Base-by-base conservation (phyloP, 2,329 filamentous ascomycete species). In the Fusarium sp. region DNA sequence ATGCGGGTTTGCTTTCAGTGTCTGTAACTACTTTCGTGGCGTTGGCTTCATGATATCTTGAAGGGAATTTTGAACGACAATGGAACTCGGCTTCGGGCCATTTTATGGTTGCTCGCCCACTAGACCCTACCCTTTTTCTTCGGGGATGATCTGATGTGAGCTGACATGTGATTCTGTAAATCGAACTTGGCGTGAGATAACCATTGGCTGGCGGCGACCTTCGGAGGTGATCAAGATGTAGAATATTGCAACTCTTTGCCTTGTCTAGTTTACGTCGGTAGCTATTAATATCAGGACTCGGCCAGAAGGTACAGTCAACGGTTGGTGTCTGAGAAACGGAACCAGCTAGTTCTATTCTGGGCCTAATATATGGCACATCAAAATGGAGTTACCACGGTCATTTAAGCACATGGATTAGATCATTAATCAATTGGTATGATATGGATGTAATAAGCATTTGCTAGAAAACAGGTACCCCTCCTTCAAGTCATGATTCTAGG, bases 11-110 rank as follows among this genome's bases (percentile, higher is more conserved):
- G 45, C 59, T 70, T 73, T 60, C 60, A 75, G 71, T 66, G 57
- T 72, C 59, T 77, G 70, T 75, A 75, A 57, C 73, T 77, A 77
- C 54, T 70, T 65, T 65, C 65, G 66, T 49, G 75, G 75, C 75
- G 75, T 77, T 77, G 70, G 73, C 73, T 77, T 60, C 54, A 73
- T 74, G 65, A 70, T 73, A 68, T 73, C 69, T 73, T 54, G 29
- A 69, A 59, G 60, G 60, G 74, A 69, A 52, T 63, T 74, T 68
- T 60, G 56, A 65, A 65, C 46, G 60, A 65, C 64, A 57, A 58
- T 51, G 59, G 63, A 63, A 69, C 52, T 63, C 46, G 44, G 52
- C 51, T 58, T 52, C 41, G 45, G 25, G 56, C 63, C 66, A 68
- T 62, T 37, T 60, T 62, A 62, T 70, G 63, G 33, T 58, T 66